Conservation (phyloP, 116 monocot species). For the Zostera marina region DNA sequence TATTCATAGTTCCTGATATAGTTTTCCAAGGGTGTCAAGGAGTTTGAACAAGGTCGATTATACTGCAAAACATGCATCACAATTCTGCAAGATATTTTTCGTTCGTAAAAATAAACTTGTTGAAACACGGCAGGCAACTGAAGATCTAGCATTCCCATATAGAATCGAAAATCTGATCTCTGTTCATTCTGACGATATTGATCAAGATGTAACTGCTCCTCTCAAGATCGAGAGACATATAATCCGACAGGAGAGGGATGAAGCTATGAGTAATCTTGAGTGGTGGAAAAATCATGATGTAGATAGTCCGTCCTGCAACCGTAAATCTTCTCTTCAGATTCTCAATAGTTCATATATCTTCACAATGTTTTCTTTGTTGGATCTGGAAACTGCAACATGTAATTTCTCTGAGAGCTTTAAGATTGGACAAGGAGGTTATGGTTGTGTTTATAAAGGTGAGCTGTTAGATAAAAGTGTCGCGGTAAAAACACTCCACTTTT, state of each 20-base stretch:
- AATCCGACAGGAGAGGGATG: slow-evolving; percentile 1
- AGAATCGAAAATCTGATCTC: not conserved
- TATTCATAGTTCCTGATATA: slow-evolving; percentile 10
- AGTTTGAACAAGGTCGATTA: slow-evolving; percentile 22
- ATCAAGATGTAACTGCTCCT: not conserved
- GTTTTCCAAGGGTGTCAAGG: slow-evolving; percentile 46
- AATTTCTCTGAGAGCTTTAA: slow-evolving; percentile 74
- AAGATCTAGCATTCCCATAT: not conserved
- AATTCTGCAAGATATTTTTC: slow-evolving; percentile 73
- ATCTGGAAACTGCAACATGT: slow-evolving; percentile 63
- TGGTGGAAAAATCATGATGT: slow-evolving; percentile 4
- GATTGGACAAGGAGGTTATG: slow-evolving; percentile 33
- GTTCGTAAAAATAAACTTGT: slow-evolving; percentile 47
- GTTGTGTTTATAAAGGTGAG: slow-evolving; percentile 67
- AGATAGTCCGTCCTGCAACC: slow-evolving; percentile 9
- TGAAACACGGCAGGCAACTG: slow-evolving; percentile 42
- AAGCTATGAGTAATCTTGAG: not conserved
- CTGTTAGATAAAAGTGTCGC: slow-evolving; percentile 45
- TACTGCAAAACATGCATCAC: slow-evolving; percentile 39
- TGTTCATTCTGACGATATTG: not conserved
- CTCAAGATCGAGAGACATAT: not conserved
- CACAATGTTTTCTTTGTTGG: slow-evolving; percentile 46
- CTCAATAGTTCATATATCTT: slow-evolving; percentile 16
- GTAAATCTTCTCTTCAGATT: slow-evolving; percentile 9
- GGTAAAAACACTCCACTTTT: slow-evolving; percentile 39